phyloP scores from a whole-genome alignment of 1,284 basidiomycete genomes.

The Leccinum variabile region DNA sequence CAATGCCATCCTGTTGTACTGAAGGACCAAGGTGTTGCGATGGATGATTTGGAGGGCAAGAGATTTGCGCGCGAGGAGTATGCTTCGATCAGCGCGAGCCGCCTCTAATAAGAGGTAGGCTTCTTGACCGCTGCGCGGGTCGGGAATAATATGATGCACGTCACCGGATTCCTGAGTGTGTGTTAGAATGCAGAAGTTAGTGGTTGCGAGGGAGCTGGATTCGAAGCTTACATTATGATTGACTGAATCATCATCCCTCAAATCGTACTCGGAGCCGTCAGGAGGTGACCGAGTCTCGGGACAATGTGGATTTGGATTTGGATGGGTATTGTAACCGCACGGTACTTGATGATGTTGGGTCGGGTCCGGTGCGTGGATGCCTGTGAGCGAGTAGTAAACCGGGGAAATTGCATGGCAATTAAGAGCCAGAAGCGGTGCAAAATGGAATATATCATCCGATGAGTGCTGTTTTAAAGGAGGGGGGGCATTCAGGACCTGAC shows the following conservation, averaged over 20 bases:
- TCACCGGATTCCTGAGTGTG: not conserved
- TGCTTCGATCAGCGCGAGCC: not conserved
- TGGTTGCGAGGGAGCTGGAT: too few relatives aligned
- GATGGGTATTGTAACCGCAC: not conserved
- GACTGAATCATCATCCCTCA: not conserved
- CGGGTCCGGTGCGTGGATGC: not conserved
- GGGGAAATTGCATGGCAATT: not conserved
- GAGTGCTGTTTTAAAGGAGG: not conserved
- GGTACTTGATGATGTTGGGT: not conserved
- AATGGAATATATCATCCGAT: slow-evolving; percentile 1
- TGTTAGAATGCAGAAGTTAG: not conserved
- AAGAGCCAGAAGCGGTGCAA: not conserved
- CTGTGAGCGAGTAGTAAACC: not conserved
- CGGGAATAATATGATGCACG: not conserved
- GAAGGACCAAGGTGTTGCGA: not conserved
- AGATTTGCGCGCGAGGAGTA: not conserved
- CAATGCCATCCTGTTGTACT: not conserved
- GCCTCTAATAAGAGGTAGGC: slow-evolving; percentile 1
- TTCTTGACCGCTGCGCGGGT: not conserved
- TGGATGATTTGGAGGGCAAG: not conserved
- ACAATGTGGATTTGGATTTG: not conserved
- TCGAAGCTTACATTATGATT: not conserved
- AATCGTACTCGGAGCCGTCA: not conserved
- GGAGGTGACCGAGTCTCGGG: not conserved
- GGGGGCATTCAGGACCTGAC: not conserved